phyloP scores from a whole-genome alignment of 2,329 filamentous ascomycete genomes.

The Harringtonia lauricola region DNA sequence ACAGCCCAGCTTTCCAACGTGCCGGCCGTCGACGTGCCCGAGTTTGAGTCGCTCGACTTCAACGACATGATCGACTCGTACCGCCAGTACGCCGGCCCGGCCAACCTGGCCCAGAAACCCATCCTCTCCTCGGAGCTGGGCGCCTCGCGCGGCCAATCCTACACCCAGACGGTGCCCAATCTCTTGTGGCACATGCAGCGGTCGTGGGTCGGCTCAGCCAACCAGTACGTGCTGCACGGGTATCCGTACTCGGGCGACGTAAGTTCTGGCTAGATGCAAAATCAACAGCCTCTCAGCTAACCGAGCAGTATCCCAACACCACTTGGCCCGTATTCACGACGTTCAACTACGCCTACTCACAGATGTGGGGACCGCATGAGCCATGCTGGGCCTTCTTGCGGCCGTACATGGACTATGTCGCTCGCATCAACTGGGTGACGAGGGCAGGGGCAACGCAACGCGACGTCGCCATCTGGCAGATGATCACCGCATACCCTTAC shows the following conservation, averaged over 20 bases:
- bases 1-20: slow-evolving; percentile 17
- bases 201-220: neutral
- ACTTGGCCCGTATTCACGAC: slow-evolving; percentile 36
- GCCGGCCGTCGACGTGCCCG: slow-evolving; percentile 25
- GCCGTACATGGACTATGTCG: slow-evolving; percentile 25
- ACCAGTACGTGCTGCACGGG: slow-evolving; percentile 32
- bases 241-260: slow-evolving; percentile 23
- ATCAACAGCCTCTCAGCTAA: neutral
- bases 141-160: slow-evolving; percentile 10
- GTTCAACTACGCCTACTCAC: slow-evolving; percentile 22
- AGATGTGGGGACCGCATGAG: slow-evolving; percentile 24
- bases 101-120: slow-evolving; percentile 23
- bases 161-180: neutral
- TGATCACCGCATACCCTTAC: slow-evolving; percentile 7
- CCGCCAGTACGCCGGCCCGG: slow-evolving; percentile 26
- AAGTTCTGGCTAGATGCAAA: neutral
- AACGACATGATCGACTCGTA: slow-evolving; percentile 25
- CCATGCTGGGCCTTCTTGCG: slow-evolving; percentile 29
- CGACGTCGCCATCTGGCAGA: slow-evolving; percentile 29
- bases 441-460: slow-evolving; percentile 26
- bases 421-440: slow-evolving; percentile 24
- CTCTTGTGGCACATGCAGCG: slow-evolving; percentile 1
- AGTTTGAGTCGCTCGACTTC: slow-evolving; percentile 28
- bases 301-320: slow-evolving; percentile 25
- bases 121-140: slow-evolving; percentile 29